Percentiles rank a stretch among this genome's conserved stretches.
These are phyloP conservation scores for Galeopsis tetrahit DNA, from an alignment of 257 asterid species.

Conservation along the genomic window DNA sequence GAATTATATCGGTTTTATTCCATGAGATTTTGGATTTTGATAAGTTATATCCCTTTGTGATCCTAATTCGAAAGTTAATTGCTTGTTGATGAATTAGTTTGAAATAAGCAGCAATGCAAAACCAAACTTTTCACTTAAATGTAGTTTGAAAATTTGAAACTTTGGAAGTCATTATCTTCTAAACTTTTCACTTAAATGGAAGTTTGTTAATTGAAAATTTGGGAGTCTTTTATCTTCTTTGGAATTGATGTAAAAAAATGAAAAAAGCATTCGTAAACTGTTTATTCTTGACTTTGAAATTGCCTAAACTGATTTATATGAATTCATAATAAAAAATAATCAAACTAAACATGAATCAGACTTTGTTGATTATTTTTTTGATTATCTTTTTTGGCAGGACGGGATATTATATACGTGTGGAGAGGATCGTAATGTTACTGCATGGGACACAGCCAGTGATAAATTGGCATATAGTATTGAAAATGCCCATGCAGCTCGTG, in stretches of 20 bases:
- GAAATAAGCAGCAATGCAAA: neutral
- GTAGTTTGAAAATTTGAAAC: neutral
- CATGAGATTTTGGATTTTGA: neutral
- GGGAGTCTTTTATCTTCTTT: no score
- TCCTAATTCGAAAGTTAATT: neutral
- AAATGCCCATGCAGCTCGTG: constrained; percentile 85
- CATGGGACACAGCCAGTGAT: constrained; percentile 85
- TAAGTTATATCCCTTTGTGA: neutral
- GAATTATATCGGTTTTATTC: no score
- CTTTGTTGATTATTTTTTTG: constrained; percentile 19
- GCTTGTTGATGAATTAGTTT: neutral
- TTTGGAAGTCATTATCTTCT: neutral
- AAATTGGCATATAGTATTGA: constrained; percentile 70
- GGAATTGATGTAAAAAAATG: neutral
- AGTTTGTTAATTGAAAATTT: no score
- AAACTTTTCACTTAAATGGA: no score
- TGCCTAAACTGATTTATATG: neutral
- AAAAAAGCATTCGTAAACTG: neutral
- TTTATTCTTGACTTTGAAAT: neutral
- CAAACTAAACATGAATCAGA: neutral
- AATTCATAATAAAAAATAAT: neutral
- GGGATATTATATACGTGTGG: constrained; percentile 90
- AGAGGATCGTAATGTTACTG: constrained; percentile 79
- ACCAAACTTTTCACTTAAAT: neutral
- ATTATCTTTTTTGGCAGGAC: constrained; percentile 47